Conservation (phyloP, 169 alveolate species). For the Miamiensis avidus region DNA sequence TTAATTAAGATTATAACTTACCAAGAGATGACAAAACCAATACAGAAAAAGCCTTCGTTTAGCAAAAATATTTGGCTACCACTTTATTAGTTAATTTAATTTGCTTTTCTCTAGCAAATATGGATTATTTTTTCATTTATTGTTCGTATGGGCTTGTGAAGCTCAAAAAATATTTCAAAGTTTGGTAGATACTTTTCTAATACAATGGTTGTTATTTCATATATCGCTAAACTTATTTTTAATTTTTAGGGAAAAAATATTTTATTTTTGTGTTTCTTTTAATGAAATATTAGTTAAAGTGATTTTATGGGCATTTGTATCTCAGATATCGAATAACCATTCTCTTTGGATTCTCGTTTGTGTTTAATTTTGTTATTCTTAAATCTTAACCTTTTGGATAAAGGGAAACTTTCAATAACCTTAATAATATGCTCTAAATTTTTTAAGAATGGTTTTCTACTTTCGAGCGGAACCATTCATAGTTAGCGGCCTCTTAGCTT, state of each 20-base stretch:
- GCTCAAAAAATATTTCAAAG: background rate
- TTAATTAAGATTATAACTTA: no score
- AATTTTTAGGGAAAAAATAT: background rate
- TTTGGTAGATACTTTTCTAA: background rate
- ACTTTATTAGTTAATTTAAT: no score
- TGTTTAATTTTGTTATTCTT: background rate
- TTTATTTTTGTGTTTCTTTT: background rate
- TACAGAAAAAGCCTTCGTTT: background rate
- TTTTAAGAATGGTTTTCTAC: background rate
- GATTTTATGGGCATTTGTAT: background rate
- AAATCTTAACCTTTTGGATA: background rate
- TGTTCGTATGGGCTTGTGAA: background rate
- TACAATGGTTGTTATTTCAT: background rate
- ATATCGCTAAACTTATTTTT: no score
- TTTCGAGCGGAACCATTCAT: background rate
- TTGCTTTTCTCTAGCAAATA: background rate
- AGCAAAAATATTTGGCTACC: background rate
- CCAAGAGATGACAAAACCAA: background rate
- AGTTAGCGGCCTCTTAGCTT: background rate
- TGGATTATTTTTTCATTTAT: background rate
- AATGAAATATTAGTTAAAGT: background rate
- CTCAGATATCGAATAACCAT: background rate
- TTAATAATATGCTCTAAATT: no score
- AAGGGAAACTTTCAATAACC: background rate
- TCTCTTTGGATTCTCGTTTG: background rate